phyloP scores from a whole-genome alignment of 192 early-diverging fungal genomes.

The Mortierella claussenii region DNA sequence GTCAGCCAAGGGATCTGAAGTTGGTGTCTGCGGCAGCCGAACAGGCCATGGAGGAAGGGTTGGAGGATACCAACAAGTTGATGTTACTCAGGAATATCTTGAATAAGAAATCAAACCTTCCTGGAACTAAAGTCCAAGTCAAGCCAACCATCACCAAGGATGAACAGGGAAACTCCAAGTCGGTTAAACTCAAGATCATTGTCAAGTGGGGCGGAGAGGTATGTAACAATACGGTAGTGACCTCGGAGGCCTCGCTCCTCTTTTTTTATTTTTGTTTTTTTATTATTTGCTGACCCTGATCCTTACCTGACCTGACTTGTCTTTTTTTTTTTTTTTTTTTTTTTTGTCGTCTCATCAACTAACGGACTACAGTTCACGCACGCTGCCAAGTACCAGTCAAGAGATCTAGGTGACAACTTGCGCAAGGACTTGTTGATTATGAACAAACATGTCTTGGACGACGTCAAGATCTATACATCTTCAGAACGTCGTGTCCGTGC shows the following conservation, averaged over 20 bases:
- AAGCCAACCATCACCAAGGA: conserved; percentile 80
- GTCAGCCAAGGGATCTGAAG: conserved; percentile 75
- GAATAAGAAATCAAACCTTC: conserved; percentile 78
- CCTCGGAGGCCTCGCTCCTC: no score
- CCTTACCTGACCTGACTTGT: no score
- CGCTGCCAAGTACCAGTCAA: conserved; percentile 87
- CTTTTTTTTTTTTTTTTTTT: neutral
- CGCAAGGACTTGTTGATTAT: conserved; percentile 92
- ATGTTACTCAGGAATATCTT: conserved; percentile 81
- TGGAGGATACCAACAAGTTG: conserved; percentile 63
- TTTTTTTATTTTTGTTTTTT: neutral
- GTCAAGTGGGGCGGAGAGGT: conserved; percentile 97
- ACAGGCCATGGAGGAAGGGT: conserved; percentile 61
- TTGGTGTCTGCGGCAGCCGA: conserved; percentile 72
- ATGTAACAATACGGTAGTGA: neutral
- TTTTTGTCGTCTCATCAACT: no score
- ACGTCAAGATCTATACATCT: conserved; percentile 86
- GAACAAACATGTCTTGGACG: conserved; percentile 86
- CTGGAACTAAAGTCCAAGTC: conserved; percentile 93
- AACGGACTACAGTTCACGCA: conserved; percentile 97
- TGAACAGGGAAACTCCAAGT: conserved; percentile 42
- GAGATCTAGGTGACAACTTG: conserved; percentile 92
- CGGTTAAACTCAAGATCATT: conserved; percentile 87
- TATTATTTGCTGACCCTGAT: no score
- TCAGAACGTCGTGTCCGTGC: conserved; percentile 90